Conservation (phyloP, 345 rosid genomes). For the Arabis hirsuta region DNA sequence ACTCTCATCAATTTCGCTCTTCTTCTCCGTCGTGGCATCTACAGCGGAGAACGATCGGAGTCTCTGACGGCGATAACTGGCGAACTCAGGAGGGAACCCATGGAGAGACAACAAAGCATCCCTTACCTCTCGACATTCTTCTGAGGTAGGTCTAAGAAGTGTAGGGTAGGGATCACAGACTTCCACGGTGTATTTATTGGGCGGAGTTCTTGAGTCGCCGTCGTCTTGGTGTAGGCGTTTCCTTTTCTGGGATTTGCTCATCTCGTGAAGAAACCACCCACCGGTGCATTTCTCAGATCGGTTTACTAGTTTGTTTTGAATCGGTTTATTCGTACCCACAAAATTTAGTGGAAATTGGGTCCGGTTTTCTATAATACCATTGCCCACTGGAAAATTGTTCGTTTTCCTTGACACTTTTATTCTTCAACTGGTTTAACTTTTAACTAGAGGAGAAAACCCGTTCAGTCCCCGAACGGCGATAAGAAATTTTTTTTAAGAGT, state of each 20-base stretch:
- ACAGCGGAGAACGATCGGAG: conserved; percentile 28
- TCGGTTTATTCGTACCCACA: background rate
- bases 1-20: conserved; percentile 47
- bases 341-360: background rate
- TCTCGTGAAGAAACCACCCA: background rate
- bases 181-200: conserved; percentile 26
- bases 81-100: conserved; percentile 45
- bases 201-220: conserved; percentile 31
- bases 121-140: conserved; percentile 40
- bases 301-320: conserved; percentile 22
- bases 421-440: too few species aligned
- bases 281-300: conserved; percentile 7
- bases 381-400: too few species aligned
- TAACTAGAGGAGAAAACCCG: too few species aligned
- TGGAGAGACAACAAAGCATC: conserved; percentile 43
- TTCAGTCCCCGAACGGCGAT: too few species aligned
- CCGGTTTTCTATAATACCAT: background rate
- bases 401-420: too few species aligned
- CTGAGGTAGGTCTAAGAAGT: conserved; percentile 25
- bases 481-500: too few species aligned
- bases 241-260: conserved; percentile 39
- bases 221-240: conserved; percentile 35
- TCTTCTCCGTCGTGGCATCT: conserved; percentile 22
- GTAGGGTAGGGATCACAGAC: conserved; percentile 34
- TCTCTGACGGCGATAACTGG: conserved; percentile 59